phyloP scores from a whole-genome alignment of 164 flowering plant genomes.

The Sextonia rubra region DNA sequence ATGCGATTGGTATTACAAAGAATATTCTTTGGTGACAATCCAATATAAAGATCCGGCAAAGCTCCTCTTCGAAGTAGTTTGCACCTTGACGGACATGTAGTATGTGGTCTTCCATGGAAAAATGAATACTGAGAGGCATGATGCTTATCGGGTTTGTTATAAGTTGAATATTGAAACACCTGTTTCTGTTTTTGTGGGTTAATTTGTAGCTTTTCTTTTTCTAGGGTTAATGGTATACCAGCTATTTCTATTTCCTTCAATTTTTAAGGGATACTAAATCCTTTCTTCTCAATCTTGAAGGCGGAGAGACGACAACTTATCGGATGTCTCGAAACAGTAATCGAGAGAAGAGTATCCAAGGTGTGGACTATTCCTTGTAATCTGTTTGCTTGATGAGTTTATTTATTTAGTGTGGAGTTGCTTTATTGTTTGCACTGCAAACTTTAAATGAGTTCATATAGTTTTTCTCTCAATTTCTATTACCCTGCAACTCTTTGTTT shows the following conservation, averaged over 20 bases:
- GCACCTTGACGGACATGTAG: constrained; percentile 91
- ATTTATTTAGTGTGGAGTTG: too few relatives aligned
- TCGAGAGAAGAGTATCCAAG: constrained; percentile 90
- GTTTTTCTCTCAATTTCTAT: not conserved
- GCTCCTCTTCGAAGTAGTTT: constrained; percentile 80
- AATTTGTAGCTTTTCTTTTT: not conserved
- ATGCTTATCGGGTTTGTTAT: constrained; percentile 61
- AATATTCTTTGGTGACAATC: too few relatives aligned
- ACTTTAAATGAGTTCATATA: not conserved
- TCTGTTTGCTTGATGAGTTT: not conserved
- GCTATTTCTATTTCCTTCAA: too few relatives aligned
- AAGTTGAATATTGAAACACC: not conserved
- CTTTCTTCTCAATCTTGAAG: constrained; percentile 16
- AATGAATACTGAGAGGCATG: constrained; percentile 64
- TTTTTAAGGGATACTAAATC: too few relatives aligned
- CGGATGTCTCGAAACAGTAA: constrained; percentile 89
- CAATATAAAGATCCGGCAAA: too few relatives aligned
- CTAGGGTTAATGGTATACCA: not conserved
- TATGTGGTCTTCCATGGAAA: constrained; percentile 92
- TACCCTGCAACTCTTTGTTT: too few relatives aligned
- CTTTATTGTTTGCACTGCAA: not conserved
- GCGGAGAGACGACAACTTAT: constrained; percentile 71
- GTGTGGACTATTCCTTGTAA: too few relatives aligned
- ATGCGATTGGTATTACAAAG: too few relatives aligned
- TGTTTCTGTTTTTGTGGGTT: not conserved